Evolutionary conservation across 805 yeast genomes (phyloP).

Genomic region (Spathaspora hagerdaliae): DNA sequence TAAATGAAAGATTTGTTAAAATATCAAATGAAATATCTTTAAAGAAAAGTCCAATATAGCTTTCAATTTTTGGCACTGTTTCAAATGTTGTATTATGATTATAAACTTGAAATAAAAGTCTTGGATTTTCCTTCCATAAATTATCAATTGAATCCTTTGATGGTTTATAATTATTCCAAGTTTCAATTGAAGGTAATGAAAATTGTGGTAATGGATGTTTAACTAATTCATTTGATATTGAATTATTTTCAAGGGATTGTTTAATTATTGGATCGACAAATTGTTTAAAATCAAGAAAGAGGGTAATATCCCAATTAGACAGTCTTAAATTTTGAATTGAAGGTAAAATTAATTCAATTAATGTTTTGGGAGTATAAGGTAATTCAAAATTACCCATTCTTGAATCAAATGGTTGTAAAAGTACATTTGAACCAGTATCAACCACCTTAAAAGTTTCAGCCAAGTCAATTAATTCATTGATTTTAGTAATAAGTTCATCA

Average conservation of each 20-base stretch:
- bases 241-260: constrained; percentile 29
- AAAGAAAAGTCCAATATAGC: constrained; percentile 48
- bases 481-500: constrained; percentile 21
- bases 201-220: constrained; percentile 39
- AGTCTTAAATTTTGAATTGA: constrained; percentile 36
- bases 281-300: constrained; percentile 31
- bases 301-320: constrained; percentile 37
- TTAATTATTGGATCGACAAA: constrained; percentile 28
- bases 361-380: constrained; percentile 50
- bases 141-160: constrained; percentile 43
- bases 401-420: constrained; percentile 36
- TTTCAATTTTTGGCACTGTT: constrained; percentile 47
- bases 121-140: constrained; percentile 60
- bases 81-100: constrained; percentile 51
- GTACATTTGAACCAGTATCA: constrained; percentile 7
- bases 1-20: constrained; percentile 78
- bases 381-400: constrained; percentile 25
- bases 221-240: constrained; percentile 36
- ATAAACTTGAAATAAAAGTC: constrained; percentile 60
- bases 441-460: constrained; percentile 41
- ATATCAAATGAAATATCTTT: constrained; percentile 75
- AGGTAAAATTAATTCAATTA: constrained; percentile 50
- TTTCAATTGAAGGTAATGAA: constrained; percentile 24
- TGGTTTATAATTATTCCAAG: constrained; percentile 16
- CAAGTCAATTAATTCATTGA: constrained; percentile 40